phyloP scores from a whole-genome alignment of 306 rosid species.

The Cucumis hystrix region DNA sequence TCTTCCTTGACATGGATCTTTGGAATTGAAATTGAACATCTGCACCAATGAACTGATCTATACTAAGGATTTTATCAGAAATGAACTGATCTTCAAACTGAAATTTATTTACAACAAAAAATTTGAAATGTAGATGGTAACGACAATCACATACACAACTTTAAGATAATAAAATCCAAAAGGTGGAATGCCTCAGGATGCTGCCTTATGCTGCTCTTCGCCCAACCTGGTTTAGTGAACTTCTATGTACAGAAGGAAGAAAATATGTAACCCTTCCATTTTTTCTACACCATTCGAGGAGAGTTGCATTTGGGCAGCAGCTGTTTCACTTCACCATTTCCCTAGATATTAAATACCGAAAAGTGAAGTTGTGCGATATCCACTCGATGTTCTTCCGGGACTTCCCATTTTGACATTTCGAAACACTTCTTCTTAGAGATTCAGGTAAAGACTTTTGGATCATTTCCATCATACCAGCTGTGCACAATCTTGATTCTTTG shows the following conservation, averaged over 20 bases:
- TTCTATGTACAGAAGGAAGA: conserved; percentile 8
- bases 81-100: neutral
- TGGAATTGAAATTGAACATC: neutral
- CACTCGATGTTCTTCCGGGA: conserved; percentile 71
- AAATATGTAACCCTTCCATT: neutral
- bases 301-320: neutral
- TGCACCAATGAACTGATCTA: neutral
- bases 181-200: neutral
- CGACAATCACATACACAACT: neutral
- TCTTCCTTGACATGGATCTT: neutral
- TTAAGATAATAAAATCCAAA: neutral
- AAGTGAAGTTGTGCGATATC: conserved; percentile 65
- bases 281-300: neutral
- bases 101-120: conserved; percentile 6
- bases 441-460: conserved; percentile 61
- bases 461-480: conserved; percentile 56
- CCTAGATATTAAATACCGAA: conserved; percentile 74
- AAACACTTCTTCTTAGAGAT: conserved; percentile 48
- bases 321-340: conserved; percentile 55
- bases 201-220: neutral
- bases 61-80: neutral
- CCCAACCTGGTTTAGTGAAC: neutral
- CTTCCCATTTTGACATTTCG: conserved; percentile 40
- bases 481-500: conserved; percentile 58
- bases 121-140: neutral